Evolutionary conservation across 306 rosid species (phyloP).

Genomic region (Chamaecrista fasciculata): DNA sequence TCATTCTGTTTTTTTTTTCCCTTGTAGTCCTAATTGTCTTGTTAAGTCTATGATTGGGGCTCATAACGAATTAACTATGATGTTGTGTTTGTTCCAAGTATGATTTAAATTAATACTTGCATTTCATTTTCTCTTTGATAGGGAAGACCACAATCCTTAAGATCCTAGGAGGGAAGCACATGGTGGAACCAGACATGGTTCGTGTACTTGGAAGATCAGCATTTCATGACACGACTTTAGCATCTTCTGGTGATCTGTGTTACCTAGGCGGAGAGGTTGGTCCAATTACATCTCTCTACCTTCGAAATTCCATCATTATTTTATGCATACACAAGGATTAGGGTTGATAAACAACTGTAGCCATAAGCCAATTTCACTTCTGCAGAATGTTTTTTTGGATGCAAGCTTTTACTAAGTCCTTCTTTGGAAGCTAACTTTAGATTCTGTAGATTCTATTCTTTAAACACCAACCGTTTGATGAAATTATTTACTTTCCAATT

Average conservation of each 20-base stretch:
- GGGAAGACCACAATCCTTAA: slow-evolving; percentile 83
- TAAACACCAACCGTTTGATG: neutral
- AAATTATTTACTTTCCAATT: neutral
- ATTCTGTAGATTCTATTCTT: neutral
- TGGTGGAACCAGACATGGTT: slow-evolving; percentile 92
- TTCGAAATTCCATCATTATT: neutral
- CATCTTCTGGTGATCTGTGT: slow-evolving; percentile 75
- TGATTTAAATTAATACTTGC: neutral
- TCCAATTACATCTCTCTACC: neutral
- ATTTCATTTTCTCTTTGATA: slow-evolving; percentile 8
- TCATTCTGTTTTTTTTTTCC: neutral
- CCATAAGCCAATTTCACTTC: neutral
- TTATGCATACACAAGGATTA: neutral
- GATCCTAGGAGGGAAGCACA: slow-evolving; percentile 90
- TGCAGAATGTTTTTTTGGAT: neutral
- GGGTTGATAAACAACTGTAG: neutral
- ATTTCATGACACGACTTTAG: slow-evolving; percentile 74
- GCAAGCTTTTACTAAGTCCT: neutral
- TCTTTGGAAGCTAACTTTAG: neutral
- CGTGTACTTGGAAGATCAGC: slow-evolving; percentile 91
- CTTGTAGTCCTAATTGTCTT: neutral
- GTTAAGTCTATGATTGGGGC: neutral
- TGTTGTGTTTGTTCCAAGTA: neutral
- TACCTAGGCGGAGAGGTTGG: slow-evolving; percentile 92
- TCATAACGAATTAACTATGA: neutral